Evolutionary conservation across 108 stramenopile genomes (phyloP).

Genomic region (Aurantiochytrium sp.): DNA sequence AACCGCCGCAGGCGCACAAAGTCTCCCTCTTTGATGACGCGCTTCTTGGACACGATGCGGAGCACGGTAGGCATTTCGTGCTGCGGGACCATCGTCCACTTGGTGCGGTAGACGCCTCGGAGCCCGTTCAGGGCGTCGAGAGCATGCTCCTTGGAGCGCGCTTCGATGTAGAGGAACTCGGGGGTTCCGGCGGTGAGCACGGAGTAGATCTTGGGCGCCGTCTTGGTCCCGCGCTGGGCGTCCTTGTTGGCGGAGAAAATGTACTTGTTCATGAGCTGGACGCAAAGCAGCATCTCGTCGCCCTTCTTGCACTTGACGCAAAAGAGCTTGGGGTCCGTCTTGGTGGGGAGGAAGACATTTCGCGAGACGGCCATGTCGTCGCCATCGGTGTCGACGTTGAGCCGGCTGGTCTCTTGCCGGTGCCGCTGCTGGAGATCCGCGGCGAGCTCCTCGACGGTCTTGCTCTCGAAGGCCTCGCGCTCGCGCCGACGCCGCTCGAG

Average conservation of each 20-base stretch:
- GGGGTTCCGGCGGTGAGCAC: slow-evolving; percentile 79
- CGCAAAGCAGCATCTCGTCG: slow-evolving; percentile 78
- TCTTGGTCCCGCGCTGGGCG: slow-evolving; percentile 73
- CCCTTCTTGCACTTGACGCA: slow-evolving; percentile 81
- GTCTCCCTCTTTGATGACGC: slow-evolving; percentile 85
- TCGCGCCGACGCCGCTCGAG: not conserved
- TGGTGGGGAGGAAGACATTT: slow-evolving; percentile 80
- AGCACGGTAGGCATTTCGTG: slow-evolving; percentile 92
- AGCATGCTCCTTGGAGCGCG: slow-evolving; percentile 78
- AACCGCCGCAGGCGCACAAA: slow-evolving; percentile 88
- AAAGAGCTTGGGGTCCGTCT: slow-evolving; percentile 87
- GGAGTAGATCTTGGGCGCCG: not conserved
- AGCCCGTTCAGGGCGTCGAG: slow-evolving; percentile 83
- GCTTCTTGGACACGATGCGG: slow-evolving; percentile 76
- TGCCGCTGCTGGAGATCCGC: slow-evolving; percentile 34
- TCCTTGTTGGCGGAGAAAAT: slow-evolving; percentile 64
- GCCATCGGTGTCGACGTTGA: slow-evolving; percentile 43
- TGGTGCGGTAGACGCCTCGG: slow-evolving; percentile 62
- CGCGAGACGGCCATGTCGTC: slow-evolving; percentile 70
- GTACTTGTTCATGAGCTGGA: slow-evolving; percentile 87
- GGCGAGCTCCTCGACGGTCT: slow-evolving; percentile 21
- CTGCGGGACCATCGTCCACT: slow-evolving; percentile 79
- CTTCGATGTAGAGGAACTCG: slow-evolving; percentile 88
- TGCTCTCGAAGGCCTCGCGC: not conserved
- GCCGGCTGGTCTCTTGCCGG: slow-evolving; percentile 27